phyloP scores from a whole-genome alignment of 108 stramenopile species.

The Conticribra guillardii region DNA sequence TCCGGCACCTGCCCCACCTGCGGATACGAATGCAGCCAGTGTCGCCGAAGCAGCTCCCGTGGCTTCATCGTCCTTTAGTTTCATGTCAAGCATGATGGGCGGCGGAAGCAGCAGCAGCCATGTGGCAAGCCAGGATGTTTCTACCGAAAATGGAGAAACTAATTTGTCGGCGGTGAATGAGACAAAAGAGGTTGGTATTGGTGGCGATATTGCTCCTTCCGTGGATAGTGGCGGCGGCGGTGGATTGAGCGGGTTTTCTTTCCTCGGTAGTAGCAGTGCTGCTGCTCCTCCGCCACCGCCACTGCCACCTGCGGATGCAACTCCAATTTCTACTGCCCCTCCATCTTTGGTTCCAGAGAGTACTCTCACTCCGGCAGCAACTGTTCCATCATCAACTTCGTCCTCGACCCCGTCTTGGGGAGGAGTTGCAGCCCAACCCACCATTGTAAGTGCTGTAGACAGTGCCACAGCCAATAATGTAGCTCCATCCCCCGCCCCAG shows the following conservation, averaged over 20 bases:
- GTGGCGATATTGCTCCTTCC: too few species aligned
- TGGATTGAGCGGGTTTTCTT: conserved; percentile 20
- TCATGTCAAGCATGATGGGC: conserved; percentile 16
- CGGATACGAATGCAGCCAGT: neutral
- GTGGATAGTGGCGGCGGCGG: too few species aligned
- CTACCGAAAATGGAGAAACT: neutral
- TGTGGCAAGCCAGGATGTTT: neutral
- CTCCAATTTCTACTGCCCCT: neutral
- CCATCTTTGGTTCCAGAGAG: neutral
- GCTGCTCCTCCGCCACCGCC: neutral
- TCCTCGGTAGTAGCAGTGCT: neutral
- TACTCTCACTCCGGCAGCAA: neutral
- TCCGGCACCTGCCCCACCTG: neutral
- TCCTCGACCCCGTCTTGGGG: neutral
- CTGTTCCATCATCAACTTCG: neutral
- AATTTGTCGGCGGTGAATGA: neutral
- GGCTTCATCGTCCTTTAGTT: conserved; percentile 26
- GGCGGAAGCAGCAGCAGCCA: neutral
- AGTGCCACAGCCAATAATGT: neutral
- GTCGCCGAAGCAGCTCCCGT: neutral
- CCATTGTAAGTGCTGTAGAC: neutral
- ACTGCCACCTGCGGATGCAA: neutral
- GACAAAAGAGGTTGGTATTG: neutral
- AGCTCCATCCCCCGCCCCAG: neutral
- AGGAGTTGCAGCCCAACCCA: neutral